Base-by-base conservation (phyloP, 2,329 filamentous ascomycete genomes). In the Lasiodiplodia citricola region DNA sequence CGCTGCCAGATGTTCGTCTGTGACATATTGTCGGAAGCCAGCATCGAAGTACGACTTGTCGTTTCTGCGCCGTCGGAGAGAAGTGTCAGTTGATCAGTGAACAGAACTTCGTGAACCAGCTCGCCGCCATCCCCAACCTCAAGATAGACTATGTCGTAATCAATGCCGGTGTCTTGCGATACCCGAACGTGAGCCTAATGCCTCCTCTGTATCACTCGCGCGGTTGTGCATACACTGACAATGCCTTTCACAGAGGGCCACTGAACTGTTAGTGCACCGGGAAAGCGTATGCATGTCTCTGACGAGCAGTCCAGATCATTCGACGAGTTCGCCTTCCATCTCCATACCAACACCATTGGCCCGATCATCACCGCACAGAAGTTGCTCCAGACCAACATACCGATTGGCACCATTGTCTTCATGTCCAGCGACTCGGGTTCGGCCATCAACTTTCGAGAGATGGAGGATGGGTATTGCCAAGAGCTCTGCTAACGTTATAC, bases 401-500 rank as follows among this genome's bases (percentile, higher is more conserved):
- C 80, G 4, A 82, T 86, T 68, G 80, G 81, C n/a, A 85, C 82
- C 21, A 81, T 88, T 11, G 80, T 83, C 37, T 86, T 88, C 80
- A 87, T 88, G 75, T 87, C 86, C 13, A 85, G 83, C 21, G 87
- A 88, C 73, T 87, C 84, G 0, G 86, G 85, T 16, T 88, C 86
- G 0, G 80, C 84, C 2, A 76, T 79, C 10, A 75, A 78, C 7
- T 88, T 88, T 68, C 82, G 82, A 14, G 82, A 83, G n/a, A 83
- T 84, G 73, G 86, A 88, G 74, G 86, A 88, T 72, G 86, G 85
- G 71, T 78, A 71, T 44, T 54, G 11, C 31, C 31, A 11, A 18
- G 28, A 25, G 47, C 60, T 69, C 65, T 55, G 38, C 35, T 58
- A 52, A 54, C 35, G 35, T 23, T 58, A 47, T 66, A 28, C 31